Conservation (phyloP, 2,329 filamentous ascomycete genomes). For the Calycina marina region DNA sequence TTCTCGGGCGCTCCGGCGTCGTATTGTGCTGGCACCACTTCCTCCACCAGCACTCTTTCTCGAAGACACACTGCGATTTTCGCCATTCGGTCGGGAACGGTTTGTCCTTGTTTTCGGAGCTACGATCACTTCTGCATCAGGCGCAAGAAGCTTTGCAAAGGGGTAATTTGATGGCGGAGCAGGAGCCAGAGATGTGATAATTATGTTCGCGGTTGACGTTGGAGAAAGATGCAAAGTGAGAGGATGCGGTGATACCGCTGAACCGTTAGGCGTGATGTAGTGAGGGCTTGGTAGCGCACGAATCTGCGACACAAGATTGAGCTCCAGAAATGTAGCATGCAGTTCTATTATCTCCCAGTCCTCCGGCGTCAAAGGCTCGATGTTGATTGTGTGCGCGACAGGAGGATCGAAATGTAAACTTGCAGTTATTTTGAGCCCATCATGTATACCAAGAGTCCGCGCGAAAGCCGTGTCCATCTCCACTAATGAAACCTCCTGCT, state of each 20-base stretch:
- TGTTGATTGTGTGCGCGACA: slow-evolving; percentile 84
- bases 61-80: slow-evolving; percentile 69
- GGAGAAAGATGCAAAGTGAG: slow-evolving; percentile 87
- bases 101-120: slow-evolving; percentile 80
- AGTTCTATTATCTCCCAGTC: slow-evolving; percentile 99
- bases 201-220: slow-evolving; percentile 87
- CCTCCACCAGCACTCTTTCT: slow-evolving; percentile 61
- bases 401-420: slow-evolving; percentile 80
- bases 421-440: slow-evolving; percentile 64
- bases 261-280: slow-evolving; percentile 37
- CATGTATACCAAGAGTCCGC: slow-evolving; percentile 57
- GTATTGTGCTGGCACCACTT: slow-evolving; percentile 57
- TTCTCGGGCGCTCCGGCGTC: slow-evolving; percentile 45
- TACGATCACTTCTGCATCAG: slow-evolving; percentile 93
- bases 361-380: slow-evolving; percentile 85
- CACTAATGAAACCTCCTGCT: slow-evolving; percentile 63
- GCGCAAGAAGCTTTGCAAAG: slow-evolving; percentile 86
- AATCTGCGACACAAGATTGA: slow-evolving; percentile 87
- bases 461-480: slow-evolving; percentile 83
- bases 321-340: slow-evolving; percentile 86
- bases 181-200: slow-evolving; percentile 70
- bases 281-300: slow-evolving; percentile 81
- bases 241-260: slow-evolving; percentile 50
- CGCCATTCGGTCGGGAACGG: slow-evolving; percentile 47
- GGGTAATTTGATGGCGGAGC: slow-evolving; percentile 49